Conservation (phyloP, 2,329 filamentous ascomycete genomes). For the Colletotrichum sp. region DNA sequence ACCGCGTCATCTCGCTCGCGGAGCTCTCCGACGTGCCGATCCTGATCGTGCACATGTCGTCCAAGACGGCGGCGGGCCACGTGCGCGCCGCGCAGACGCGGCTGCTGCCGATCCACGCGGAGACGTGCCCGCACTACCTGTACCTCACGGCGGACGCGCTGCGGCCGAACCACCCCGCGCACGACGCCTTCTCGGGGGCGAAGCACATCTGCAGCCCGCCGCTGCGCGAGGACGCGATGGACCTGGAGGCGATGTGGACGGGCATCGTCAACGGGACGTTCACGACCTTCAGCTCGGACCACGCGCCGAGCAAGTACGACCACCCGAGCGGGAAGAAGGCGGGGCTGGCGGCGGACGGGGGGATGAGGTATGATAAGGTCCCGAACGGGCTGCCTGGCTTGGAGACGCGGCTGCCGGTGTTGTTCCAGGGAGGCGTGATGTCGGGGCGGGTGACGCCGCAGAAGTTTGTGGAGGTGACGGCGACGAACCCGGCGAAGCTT, state of each 20-base stretch:
- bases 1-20: constrained; percentile 55
- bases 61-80: constrained; percentile 46
- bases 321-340: constrained; percentile 53
- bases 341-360: constrained; percentile 29
- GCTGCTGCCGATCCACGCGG: constrained; percentile 55
- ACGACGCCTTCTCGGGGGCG: constrained; percentile 57
- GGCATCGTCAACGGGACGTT: constrained; percentile 57
- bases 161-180: constrained; percentile 29
- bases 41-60: constrained; percentile 58
- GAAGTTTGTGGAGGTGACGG: constrained; percentile 59
- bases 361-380: constrained; percentile 55
- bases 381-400: constrained; percentile 64
- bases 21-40: constrained; percentile 56
- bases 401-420: constrained; percentile 58
- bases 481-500: constrained; percentile 60
- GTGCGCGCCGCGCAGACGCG: constrained; percentile 46
- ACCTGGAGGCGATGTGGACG: constrained; percentile 56
- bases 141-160: constrained; percentile 56
- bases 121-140: constrained; percentile 62
- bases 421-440: constrained; percentile 32
- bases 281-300: constrained; percentile 51
- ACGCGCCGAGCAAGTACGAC: constrained; percentile 55
- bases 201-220: constrained; percentile 61
- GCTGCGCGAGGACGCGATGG: constrained; percentile 45
- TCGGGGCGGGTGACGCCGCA: constrained; percentile 43